Evolutionary conservation across 495 filamentous ascomycete species (phyloP).

Genomic region (Parathielavia hyrcaniae): DNA sequence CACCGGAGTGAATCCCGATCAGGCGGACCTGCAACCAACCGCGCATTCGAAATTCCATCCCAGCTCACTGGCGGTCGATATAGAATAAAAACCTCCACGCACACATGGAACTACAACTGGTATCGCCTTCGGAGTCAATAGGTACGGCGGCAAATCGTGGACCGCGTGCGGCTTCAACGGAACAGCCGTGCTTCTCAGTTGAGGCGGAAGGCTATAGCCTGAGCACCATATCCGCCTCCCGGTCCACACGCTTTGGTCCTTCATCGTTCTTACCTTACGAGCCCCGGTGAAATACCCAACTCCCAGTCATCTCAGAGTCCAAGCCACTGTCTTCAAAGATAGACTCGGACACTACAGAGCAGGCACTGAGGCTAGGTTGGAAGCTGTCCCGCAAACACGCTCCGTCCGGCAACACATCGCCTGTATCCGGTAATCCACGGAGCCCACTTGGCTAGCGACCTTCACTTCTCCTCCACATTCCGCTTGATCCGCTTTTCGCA

Average conservation of each 20-base stretch:
- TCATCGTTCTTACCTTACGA: not conserved
- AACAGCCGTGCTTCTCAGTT: not conserved
- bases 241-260: not conserved
- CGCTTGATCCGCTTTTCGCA: not conserved
- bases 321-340: constrained; percentile 14
- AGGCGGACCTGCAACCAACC: constrained; percentile 21
- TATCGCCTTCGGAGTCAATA: not conserved
- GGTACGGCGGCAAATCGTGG: not conserved
- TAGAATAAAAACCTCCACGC: not conserved
- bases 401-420: constrained; percentile 7
- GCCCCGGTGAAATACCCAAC: not conserved
- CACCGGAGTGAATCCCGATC: constrained; percentile 18
- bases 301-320: no score
- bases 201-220: no score
- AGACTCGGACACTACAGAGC: constrained; percentile 16
- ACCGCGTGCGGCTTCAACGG: not conserved
- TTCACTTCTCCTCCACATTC: not conserved
- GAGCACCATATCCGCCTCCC: no score
- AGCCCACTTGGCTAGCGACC: not conserved
- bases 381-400: constrained; percentile 16
- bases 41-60: no score
- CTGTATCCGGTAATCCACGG: not conserved
- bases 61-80: constrained; percentile 1
- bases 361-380: not conserved
- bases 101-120: not conserved